Percentiles rank a stretch among this genome's conserved stretches.
Conservation (phyloP, 1,284 basidiomycete species). For the Apiotrichum porosum region DNA sequence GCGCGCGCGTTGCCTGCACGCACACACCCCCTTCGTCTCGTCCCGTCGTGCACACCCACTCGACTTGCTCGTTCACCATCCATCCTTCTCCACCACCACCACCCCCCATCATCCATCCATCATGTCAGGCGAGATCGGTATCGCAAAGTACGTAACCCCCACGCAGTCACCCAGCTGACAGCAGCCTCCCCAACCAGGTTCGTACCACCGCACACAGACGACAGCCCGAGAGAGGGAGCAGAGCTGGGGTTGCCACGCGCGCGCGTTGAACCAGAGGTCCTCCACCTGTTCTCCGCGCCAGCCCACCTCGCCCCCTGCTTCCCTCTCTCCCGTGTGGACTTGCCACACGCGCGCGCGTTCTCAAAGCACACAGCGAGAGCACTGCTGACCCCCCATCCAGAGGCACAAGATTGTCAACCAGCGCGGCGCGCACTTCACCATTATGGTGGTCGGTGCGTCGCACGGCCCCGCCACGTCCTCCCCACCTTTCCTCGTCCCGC, state of each 20-base stretch:
- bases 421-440: slow-evolving; percentile 92
- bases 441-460: slow-evolving; percentile 94
- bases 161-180: not conserved
- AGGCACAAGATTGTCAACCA: slow-evolving; percentile 96
- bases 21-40: too few relatives aligned
- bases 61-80: too few relatives aligned
- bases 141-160: slow-evolving; percentile 48
- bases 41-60: too few relatives aligned
- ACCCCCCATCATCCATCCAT: too few relatives aligned
- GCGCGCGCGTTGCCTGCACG: too few relatives aligned
- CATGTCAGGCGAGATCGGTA: slow-evolving; percentile 50
- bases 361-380: too few relatives aligned
- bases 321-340: slow-evolving; percentile 1
- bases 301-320: not conserved
- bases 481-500: too few relatives aligned
- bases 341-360: too few relatives aligned
- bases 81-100: not conserved
- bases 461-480: too few relatives aligned
- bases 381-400: slow-evolving; percentile 48
- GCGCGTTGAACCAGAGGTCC: not conserved
- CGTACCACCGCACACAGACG: slow-evolving; percentile 35
- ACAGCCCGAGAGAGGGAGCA: too few relatives aligned
- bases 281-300: not conserved
- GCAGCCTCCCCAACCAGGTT: slow-evolving; percentile 95
- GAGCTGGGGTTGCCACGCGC: too few relatives aligned